Base-by-base conservation (phyloP, 129 eudicot species). In the Lactuca sativa region DNA sequence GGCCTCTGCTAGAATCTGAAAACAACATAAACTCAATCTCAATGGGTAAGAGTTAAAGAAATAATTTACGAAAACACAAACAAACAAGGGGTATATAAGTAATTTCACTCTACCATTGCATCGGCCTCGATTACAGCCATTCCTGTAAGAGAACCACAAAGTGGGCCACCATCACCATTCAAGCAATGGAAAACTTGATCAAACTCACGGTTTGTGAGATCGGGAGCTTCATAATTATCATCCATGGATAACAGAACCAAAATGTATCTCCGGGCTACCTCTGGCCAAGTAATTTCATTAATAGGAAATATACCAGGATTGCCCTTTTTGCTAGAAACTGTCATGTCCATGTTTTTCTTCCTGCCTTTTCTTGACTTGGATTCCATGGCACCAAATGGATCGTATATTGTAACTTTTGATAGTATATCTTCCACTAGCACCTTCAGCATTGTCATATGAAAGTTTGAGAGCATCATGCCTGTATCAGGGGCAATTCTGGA, bases 261-360 rank as follows among this genome's bases (percentile, higher is more conserved):
- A 63, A 87, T 59, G 73, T 83, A 93, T 74, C 99, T 87, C 72
- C 99, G 82, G 32, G 97, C 86, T 64, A 93, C 56, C 79, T 93
- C 99, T n/a, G 91, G 97, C 99, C 99, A 93, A 18, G 99, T 93
- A 18, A 93, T 76, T 53, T 78, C 97, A 79, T 90, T 93, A 9
- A 93, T 58, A 4, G 96, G 97, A 15, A 90, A 85, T 64, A 83
- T 75, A 41, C 83, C 88, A 38, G 83, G 76, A 75, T 80, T 85
- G 25, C 73, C 72, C 60, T 74, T 85, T 76, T 78, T 84, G 21
- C 72, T 82, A 59, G 82, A 66, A 72, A 77, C 77, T 10, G 76
- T 64, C 18, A 67, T 59, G 14, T 93, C 97, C 62, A 66, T 47
- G 49, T 85, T 93, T 72, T 82, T 93, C 85, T 86, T 93, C 77